Conservation (phyloP, 2,329 filamentous ascomycete species). For the Elsinoe ampelina region DNA sequence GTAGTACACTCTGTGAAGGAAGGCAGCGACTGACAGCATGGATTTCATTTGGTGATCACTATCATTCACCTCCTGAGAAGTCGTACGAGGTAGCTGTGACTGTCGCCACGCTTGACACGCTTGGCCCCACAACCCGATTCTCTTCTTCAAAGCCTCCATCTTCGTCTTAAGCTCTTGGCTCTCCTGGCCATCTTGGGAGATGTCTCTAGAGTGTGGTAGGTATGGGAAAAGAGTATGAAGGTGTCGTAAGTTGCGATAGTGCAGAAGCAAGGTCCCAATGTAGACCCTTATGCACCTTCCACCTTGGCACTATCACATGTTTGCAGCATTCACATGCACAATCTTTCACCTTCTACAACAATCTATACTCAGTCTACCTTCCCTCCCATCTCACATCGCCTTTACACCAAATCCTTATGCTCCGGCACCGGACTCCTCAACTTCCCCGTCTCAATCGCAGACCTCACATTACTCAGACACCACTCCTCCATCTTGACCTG, state of each 20-base stretch:
- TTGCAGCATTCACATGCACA: too few species aligned
- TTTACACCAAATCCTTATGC: slow-evolving; percentile 38
- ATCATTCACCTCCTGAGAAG: too few species aligned
- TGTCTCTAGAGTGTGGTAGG: neutral
- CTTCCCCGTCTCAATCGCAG: slow-evolving; percentile 52
- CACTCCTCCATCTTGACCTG: slow-evolving; percentile 60
- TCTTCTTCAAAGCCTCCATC: too few species aligned
- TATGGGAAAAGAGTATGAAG: neutral
- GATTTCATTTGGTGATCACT: too few species aligned
- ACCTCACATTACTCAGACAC: slow-evolving; percentile 60
- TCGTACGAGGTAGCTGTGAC: too few species aligned
- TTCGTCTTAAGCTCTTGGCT: neutral
- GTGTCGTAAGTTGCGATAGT: too few species aligned
- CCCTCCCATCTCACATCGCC: neutral
- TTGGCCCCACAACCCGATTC: neutral
- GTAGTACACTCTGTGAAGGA: too few species aligned
- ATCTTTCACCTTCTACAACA: neutral
- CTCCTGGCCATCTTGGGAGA: neutral
- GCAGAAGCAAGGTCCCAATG: too few species aligned
- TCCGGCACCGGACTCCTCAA: slow-evolving; percentile 64
- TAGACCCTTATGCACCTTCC: too few species aligned
- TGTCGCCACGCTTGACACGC: neutral
- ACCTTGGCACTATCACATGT: too few species aligned
- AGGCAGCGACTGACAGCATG: too few species aligned
- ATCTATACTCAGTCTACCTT: neutral